phyloP scores from a whole-genome alignment of 495 filamentous ascomycete species.

The Aspergillus bridgeri region DNA sequence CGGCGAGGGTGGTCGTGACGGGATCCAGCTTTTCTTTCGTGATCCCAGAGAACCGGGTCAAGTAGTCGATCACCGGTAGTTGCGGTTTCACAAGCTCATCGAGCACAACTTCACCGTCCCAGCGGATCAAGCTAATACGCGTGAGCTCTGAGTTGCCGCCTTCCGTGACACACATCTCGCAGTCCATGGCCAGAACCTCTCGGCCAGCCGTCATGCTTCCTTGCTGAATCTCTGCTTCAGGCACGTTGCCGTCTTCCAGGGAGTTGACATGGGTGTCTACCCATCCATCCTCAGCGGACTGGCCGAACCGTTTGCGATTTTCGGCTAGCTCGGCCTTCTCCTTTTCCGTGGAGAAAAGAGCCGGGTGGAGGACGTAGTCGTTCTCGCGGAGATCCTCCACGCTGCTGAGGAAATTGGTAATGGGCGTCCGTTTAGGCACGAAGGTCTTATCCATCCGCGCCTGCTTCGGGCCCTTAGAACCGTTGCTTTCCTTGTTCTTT shows the following conservation, averaged over 20 bases:
- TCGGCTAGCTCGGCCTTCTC: slow-evolving; percentile 44
- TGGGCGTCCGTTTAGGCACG: slow-evolving; percentile 67
- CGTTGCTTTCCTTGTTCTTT: slow-evolving; percentile 54
- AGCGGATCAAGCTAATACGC: slow-evolving; percentile 77
- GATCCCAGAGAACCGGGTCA: slow-evolving; percentile 87
- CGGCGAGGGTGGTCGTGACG: slow-evolving; percentile 76
- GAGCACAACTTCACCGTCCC: slow-evolving; percentile 78
- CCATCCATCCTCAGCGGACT: slow-evolving; percentile 67
- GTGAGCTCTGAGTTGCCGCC: slow-evolving; percentile 74
- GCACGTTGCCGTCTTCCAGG: slow-evolving; percentile 62
- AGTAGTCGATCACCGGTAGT: slow-evolving; percentile 79
- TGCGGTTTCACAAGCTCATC: slow-evolving; percentile 91
- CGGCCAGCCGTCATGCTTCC: slow-evolving; percentile 82
- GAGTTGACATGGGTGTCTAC: slow-evolving; percentile 69
- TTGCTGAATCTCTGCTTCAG: slow-evolving; percentile 66
- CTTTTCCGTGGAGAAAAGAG: slow-evolving; percentile 45
- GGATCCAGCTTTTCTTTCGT: slow-evolving; percentile 75
- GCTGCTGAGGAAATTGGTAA: slow-evolving; percentile 71
- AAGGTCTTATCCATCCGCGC: slow-evolving; percentile 57
- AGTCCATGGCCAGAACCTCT: slow-evolving; percentile 81
- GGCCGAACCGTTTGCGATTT: slow-evolving; percentile 38
- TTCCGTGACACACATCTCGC: slow-evolving; percentile 92
- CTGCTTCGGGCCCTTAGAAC: slow-evolving; percentile 53
- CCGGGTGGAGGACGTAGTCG: slow-evolving; percentile 78
- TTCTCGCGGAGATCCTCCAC: slow-evolving; percentile 74